A percentile compares a stretch with the other conserved stretches of the same genome.
Evolutionary conservation across 352 stramenopile genomes (phyloP).

Genomic region (Globisporangium abappressorium): DNA sequence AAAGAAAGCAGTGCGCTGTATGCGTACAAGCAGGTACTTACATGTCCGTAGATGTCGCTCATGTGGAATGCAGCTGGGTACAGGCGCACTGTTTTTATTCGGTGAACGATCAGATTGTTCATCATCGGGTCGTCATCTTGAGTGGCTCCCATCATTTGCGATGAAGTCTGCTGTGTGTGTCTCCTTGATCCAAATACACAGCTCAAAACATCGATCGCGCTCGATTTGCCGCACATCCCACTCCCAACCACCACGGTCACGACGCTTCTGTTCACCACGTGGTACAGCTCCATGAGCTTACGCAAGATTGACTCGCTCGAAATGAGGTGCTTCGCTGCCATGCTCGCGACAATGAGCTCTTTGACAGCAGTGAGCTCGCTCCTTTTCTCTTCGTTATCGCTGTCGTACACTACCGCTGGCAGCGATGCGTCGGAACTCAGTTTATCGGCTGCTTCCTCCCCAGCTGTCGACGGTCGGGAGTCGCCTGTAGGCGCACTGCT

Average conservation of each 20-base stretch:
- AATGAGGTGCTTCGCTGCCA: slow-evolving; percentile 26
- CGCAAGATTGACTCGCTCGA: slow-evolving; percentile 43
- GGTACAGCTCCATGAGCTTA: slow-evolving; percentile 62
- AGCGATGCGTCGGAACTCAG: neutral
- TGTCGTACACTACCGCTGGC: slow-evolving; percentile 30
- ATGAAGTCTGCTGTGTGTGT: neutral
- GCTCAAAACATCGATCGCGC: slow-evolving; percentile 40
- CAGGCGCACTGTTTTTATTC: slow-evolving; percentile 34
- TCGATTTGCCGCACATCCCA: slow-evolving; percentile 61
- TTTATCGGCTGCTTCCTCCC: neutral
- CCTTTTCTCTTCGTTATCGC: slow-evolving; percentile 37
- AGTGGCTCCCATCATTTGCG: neutral
- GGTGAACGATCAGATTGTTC: slow-evolving; percentile 7
- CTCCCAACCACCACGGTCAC: slow-evolving; percentile 49
- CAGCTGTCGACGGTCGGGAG: neutral
- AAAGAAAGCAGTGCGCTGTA: too few species aligned
- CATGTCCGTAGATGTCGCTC: slow-evolving; percentile 48
- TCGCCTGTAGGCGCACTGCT: neutral
- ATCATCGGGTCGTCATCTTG: neutral
- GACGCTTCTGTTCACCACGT: slow-evolving; percentile 33
- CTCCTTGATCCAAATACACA: slow-evolving; percentile 23
- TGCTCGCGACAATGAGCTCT: slow-evolving; percentile 22
- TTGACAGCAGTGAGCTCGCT: slow-evolving; percentile 34
- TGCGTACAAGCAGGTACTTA: slow-evolving; percentile 8
- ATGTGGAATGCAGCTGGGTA: slow-evolving; percentile 41